phyloP scores from a whole-genome alignment of 495 filamentous ascomycete genomes.

The Penicillium turbatum region DNA sequence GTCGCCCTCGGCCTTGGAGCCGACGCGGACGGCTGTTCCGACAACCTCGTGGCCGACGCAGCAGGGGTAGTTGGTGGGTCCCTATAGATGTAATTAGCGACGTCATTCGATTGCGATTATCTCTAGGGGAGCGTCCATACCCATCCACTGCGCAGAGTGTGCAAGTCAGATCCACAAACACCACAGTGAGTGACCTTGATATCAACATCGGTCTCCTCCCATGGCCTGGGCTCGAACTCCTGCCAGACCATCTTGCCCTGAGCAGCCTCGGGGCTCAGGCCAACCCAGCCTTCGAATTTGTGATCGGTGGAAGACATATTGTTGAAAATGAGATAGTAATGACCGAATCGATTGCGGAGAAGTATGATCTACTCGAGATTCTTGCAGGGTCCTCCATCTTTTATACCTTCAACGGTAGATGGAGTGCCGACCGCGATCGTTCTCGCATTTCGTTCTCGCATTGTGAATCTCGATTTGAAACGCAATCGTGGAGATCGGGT shows the following conservation, averaged over 20 bases:
- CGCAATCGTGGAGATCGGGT: neutral
- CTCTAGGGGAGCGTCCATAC: slow-evolving; percentile 20
- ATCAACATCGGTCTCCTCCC: slow-evolving; percentile 67
- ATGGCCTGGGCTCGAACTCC: slow-evolving; percentile 70
- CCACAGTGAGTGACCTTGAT: slow-evolving; percentile 37
- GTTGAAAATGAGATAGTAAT: too few relatives aligned
- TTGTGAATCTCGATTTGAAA: too few relatives aligned
- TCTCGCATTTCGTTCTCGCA: too few relatives aligned
- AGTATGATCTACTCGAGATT: neutral
- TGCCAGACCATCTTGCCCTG: slow-evolving; percentile 74
- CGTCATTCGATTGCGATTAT: neutral
- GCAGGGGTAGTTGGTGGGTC: slow-evolving; percentile 63
- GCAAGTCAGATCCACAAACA: slow-evolving; percentile 55
- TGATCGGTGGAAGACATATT: slow-evolving; percentile 37
- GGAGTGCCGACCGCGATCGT: neutral
- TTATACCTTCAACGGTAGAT: slow-evolving; percentile 9
- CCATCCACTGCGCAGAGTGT: slow-evolving; percentile 74
- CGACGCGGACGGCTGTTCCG: slow-evolving; percentile 70
- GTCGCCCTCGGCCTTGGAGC: slow-evolving; percentile 52
- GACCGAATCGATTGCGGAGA: neutral
- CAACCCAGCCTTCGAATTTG: slow-evolving; percentile 81
- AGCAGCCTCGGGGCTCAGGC: slow-evolving; percentile 44
- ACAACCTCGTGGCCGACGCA: slow-evolving; percentile 84
- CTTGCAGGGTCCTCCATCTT: neutral
- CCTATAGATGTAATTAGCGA: slow-evolving; percentile 15